Evolutionary conservation across 2,329 filamentous ascomycete species (phyloP), one percentile per base, ranked within the genome.

Genomic region (Mariannaea sp.): DNA sequence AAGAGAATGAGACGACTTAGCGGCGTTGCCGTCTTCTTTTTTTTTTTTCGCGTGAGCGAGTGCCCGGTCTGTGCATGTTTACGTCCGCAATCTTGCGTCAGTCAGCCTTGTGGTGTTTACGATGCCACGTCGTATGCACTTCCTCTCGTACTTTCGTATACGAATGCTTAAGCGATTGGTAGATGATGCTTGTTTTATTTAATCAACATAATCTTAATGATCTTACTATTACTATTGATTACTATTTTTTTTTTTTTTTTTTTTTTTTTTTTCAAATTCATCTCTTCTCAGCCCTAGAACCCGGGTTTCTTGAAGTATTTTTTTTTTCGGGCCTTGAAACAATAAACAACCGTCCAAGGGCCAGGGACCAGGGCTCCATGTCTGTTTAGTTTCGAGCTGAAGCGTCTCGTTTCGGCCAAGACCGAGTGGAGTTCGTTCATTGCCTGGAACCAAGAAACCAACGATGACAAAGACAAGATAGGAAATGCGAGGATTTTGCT

Each of bases 41-140:
- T 30, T 19, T 22, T 19, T 19, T 26, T 9, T 13, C 27, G 13
- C 16, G 24, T 24, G 36, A 44, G 16, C 29, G 35, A 45, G 29
- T 35, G 30, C 42, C 41, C 29, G 30, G 44, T 47, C 44, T 12
- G 44, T 47, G 44, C 44, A 5, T 16, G 5, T 17, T 14, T 8
- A 36, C 33, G 16, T 17, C 33, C 32, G 32, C 14, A 10, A 24
- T 24, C 22, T 5, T 24, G 22, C n/a, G n/a, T n/a, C n/a, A n/a
- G 12, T 36, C 33, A 36, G 33, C 33, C 33, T 16, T 36, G 33
- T 36, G 7, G 17, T 17, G 8, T 17, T 3, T 20, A 19, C 4
- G 4, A 36, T 24, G 22, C 22, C 22, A 24, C 22, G 17, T 9
- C 14, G 33, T 36, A 14, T 33, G 6, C n/a, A 14, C 13, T 13